A percentile compares a stretch with the other conserved stretches of the same genome.
These are phyloP conservation scores for Boletus insuetus DNA, from an alignment of 768 basidiomycete genomes.

Conservation along the genomic window DNA sequence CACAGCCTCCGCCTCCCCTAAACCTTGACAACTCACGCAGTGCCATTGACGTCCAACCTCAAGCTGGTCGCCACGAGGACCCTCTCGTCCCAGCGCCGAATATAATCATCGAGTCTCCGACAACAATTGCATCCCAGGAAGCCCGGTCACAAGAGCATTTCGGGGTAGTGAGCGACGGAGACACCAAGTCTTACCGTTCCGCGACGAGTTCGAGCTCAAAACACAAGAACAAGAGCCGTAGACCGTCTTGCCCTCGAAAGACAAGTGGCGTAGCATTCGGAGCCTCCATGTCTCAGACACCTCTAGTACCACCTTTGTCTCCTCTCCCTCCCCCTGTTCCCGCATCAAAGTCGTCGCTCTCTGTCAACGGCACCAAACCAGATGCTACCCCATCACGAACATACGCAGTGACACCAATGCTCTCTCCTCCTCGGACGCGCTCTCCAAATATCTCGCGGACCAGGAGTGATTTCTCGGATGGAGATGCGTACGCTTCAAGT, in stretches of 20 bases:
- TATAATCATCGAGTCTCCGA: constrained; percentile 24
- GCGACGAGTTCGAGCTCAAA: constrained; percentile 26
- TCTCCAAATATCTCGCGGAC: constrained; percentile 20
- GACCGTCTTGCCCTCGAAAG: constrained; percentile 25
- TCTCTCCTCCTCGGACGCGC: constrained; percentile 10
- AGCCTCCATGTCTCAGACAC: constrained; percentile 60
- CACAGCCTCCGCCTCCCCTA: constrained; percentile 32
- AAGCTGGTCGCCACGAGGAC: constrained; percentile 23
- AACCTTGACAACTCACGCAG: constrained; percentile 20
- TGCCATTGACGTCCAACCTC: constrained; percentile 12
- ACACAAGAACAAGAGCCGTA: constrained; percentile 18
- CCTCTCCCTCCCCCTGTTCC: constrained; percentile 12
- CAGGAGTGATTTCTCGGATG: constrained; percentile 30
- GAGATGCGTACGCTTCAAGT: constrained; percentile 24
- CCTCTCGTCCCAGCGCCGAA: not conserved
- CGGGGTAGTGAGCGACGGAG: constrained; percentile 17
- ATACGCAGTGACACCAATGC: not conserved
- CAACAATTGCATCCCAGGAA: constrained; percentile 6
- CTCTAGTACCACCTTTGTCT: constrained; percentile 42
- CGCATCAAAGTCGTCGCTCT: constrained; percentile 17
- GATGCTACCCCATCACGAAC: constrained; percentile 5
- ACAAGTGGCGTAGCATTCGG: constrained; percentile 63
- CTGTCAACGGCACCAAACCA: constrained; percentile 14
- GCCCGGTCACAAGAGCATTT: constrained; percentile 19
- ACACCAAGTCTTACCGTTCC: constrained; percentile 27